Percentiles rank a stretch among this genome's conserved stretches.
Conservation (phyloP, 495 filamentous ascomycete genomes). For the Lasiosphaeria hispida region DNA sequence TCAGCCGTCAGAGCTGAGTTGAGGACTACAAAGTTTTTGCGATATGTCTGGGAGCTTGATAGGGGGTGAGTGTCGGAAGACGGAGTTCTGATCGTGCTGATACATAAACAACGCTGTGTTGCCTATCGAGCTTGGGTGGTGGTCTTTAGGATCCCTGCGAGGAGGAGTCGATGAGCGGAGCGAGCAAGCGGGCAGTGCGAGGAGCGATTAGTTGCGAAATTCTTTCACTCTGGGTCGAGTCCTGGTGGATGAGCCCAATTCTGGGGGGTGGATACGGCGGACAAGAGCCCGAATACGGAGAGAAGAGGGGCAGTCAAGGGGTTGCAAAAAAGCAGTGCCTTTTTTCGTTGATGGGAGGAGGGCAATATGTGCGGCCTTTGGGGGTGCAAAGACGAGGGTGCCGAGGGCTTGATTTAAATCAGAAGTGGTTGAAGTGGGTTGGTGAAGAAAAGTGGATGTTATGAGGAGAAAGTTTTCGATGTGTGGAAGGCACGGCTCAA, state of each 20-base stretch:
- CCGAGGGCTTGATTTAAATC: neutral
- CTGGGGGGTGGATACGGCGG: constrained; percentile 6
- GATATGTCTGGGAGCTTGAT: constrained; percentile 90
- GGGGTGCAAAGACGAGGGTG: neutral
- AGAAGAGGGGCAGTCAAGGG: neutral
- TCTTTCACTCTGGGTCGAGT: constrained; percentile 14
- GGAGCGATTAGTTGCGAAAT: constrained; percentile 16
- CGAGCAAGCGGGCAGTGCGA: constrained; percentile 6
- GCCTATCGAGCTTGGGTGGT: constrained; percentile 38
- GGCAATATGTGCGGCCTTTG: neutral
- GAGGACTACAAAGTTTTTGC: constrained; percentile 82
- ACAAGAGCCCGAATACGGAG: constrained; percentile 17
- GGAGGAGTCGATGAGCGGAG: neutral
- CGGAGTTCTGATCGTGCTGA: constrained; percentile 54
- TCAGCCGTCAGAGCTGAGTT: constrained; percentile 87
- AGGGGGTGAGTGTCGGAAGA: constrained; percentile 75
- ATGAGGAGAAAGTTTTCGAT: constrained; percentile 13
- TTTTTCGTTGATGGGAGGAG: neutral
- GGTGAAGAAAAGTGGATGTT: constrained; percentile 16
- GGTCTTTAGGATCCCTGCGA: constrained; percentile 18
- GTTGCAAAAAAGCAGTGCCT: neutral
- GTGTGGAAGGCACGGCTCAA: constrained; percentile 4
- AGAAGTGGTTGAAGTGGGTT: constrained; percentile 2
- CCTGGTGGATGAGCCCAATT: constrained; percentile 18
- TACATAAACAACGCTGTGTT: constrained; percentile 55